Evolutionary conservation across 768 basidiomycete species (phyloP).

Genomic region (Boletus sensibilis): DNA sequence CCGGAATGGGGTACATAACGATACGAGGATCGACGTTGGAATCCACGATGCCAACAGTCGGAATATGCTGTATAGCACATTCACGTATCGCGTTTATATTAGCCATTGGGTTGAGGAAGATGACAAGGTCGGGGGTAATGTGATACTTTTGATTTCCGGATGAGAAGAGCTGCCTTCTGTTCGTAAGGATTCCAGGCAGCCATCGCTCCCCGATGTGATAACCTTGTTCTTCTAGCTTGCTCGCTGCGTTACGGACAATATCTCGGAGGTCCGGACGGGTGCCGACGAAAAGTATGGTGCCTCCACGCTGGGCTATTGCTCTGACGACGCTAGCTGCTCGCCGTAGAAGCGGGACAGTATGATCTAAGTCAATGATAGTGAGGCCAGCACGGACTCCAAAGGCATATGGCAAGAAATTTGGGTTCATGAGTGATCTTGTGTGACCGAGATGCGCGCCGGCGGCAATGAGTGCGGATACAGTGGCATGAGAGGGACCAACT

Average conservation of each 20-base stretch:
- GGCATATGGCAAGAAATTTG: slow-evolving; percentile 87
- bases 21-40: slow-evolving; percentile 94
- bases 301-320: slow-evolving; percentile 75
- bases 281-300: slow-evolving; percentile 87
- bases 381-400: slow-evolving; percentile 90
- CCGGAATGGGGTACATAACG: slow-evolving; percentile 97
- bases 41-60: slow-evolving; percentile 92
- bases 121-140: slow-evolving; percentile 79
- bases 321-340: slow-evolving; percentile 88
- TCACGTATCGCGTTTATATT: slow-evolving; percentile 88
- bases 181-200: slow-evolving; percentile 95
- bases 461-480: slow-evolving; percentile 87
- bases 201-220: slow-evolving; percentile 87
- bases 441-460: slow-evolving; percentile 95
- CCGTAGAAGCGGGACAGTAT: slow-evolving; percentile 86
- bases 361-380: slow-evolving; percentile 92
- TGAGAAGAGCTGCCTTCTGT: slow-evolving; percentile 74
- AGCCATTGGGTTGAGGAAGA: slow-evolving; percentile 87
- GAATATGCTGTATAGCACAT: slow-evolving; percentile 85
- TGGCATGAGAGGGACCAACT: slow-evolving; percentile 55
- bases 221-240: slow-evolving; percentile 74
- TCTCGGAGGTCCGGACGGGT: slow-evolving; percentile 77
- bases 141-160: slow-evolving; percentile 51
- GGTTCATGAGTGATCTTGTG: slow-evolving; percentile 77
- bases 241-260: slow-evolving; percentile 74